Percentiles rank a stretch among this genome's conserved stretches.
Evolutionary conservation across 768 basidiomycete genomes (phyloP).

Genomic region (Boletellus ananas): DNA sequence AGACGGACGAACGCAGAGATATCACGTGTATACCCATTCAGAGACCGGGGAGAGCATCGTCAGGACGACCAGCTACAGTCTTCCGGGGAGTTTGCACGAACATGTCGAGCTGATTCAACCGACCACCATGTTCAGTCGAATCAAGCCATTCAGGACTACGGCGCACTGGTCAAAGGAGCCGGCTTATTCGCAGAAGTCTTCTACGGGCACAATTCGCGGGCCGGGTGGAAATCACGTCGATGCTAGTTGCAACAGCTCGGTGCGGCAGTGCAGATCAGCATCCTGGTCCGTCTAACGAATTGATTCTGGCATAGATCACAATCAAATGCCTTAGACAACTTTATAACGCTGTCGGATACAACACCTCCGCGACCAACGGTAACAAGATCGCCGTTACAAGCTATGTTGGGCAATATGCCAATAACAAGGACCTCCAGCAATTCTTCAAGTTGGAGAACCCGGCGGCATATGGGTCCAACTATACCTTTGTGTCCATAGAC

Average conservation of each 20-base stretch:
- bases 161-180: constrained; percentile 30
- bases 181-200: constrained; percentile 1
- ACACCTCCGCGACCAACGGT: constrained; percentile 37
- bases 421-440: constrained; percentile 45
- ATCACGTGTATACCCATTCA: no score
- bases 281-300: not conserved
- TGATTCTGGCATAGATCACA: constrained; percentile 36
- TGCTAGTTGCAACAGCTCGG: constrained; percentile 43
- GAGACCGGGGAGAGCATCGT: constrained; percentile 51
- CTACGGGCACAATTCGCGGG: constrained; percentile 18
- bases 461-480: constrained; percentile 46
- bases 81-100: constrained; percentile 53
- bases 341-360: constrained; percentile 50
- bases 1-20: no score
- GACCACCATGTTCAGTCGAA: constrained; percentile 61
- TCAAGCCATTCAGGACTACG: constrained; percentile 41
- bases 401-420: constrained; percentile 54
- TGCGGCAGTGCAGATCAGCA: not conserved
- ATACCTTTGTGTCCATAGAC: constrained; percentile 51
- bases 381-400: constrained; percentile 55
- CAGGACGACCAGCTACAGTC: constrained; percentile 64
- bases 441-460: constrained; percentile 51
- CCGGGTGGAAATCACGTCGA: constrained; percentile 41
- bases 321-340: constrained; percentile 51
- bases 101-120: constrained; percentile 71